Base-by-base conservation (phyloP, 495 filamentous ascomycete genomes). In the Neurospora intermedia region DNA sequence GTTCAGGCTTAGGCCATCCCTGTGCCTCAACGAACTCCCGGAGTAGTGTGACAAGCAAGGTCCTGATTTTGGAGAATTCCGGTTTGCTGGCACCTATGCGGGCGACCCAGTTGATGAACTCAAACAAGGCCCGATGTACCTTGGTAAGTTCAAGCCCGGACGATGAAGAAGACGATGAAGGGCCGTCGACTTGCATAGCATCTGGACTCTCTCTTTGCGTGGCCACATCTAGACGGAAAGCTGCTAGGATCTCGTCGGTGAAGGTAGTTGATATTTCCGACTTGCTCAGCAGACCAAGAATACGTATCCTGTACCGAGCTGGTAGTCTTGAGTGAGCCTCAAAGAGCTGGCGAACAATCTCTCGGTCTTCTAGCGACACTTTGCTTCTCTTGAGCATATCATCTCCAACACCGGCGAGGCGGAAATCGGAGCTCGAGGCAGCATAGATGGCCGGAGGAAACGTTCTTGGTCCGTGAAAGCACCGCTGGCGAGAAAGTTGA, bases 81-180 rank as follows among this genome's bases (percentile, higher is more conserved):
- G 92, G 86, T 18, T 83, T 84, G 10, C 82, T 80, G 13, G 89
- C 88, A 31, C 89, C 92, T 77, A 93, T 91, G 62, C 91, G 87
- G 8, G 94, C 92, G 27, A 94, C 89, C 90, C 94, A 97, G 62
- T 93, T 93, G 40, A 94, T 91, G 77, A 94, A 96, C 59, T 89
- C 89, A 77, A 98, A 94, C n/a, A 96, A 88, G 38, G 94, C 93
- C 69, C 90, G 89, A 72, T 93, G 87, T 16, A 98, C 83, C 77
- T 88, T 77, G 69, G 76, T 77, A 18, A 72, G 70, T 69, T 83
- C 81, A 0, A 83, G 74, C 0, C 78, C 78, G 1, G 76, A 76
- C 0, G 77, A 27, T 16, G 62, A 71, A 5, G 41, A 13, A 13
- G 46, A 39, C 6, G 73, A 3, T 4, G 77, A 72, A 31, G 82